Evolutionary conservation across 345 rosid genomes (phyloP).

Genomic region (Tarenaya hassleriana): DNA sequence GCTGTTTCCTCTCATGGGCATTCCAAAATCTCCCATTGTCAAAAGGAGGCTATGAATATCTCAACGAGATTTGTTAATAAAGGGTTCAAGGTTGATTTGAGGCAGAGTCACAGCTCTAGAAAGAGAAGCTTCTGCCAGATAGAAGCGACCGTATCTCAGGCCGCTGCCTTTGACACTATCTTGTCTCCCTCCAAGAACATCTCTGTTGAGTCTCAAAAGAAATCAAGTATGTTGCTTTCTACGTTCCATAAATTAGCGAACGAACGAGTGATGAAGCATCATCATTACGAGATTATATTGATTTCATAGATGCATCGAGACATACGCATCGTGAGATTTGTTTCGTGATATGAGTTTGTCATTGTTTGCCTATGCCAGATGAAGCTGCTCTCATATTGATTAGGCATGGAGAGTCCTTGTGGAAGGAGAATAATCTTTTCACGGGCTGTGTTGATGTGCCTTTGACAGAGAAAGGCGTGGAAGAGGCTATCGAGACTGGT

Average conservation of each 20-base stretch:
- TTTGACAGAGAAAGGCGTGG: conserved; percentile 85
- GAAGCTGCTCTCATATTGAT: conserved; percentile 83
- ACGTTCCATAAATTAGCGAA: too few species aligned
- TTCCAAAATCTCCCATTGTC: conserved; percentile 30
- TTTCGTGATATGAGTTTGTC: not conserved
- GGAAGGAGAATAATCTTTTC: conserved; percentile 97
- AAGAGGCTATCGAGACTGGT: conserved; percentile 98
- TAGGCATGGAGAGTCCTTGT: conserved; percentile 95
- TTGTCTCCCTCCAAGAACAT: conserved; percentile 42
- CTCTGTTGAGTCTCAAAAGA: conserved; percentile 37
- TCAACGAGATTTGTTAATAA: conserved; percentile 20
- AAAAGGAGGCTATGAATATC: conserved; percentile 27
- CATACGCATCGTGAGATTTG: not conserved
- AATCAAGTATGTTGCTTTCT: conserved; percentile 44
- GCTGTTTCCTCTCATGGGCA: conserved; percentile 32
- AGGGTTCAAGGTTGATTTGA: conserved; percentile 31
- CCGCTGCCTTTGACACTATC: conserved; percentile 49
- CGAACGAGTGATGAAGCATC: not conserved
- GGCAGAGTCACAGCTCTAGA: conserved; percentile 22
- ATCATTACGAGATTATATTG: too few species aligned
- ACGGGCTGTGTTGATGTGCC: conserved; percentile 99
- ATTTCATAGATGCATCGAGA: too few species aligned
- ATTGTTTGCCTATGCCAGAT: conserved; percentile 31
- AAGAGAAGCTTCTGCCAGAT: conserved; percentile 31
- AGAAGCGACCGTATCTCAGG: conserved; percentile 47